phyloP scores from a whole-genome alignment of 2,329 filamentous ascomycete species.

The Pyrenochaeta sp. region DNA sequence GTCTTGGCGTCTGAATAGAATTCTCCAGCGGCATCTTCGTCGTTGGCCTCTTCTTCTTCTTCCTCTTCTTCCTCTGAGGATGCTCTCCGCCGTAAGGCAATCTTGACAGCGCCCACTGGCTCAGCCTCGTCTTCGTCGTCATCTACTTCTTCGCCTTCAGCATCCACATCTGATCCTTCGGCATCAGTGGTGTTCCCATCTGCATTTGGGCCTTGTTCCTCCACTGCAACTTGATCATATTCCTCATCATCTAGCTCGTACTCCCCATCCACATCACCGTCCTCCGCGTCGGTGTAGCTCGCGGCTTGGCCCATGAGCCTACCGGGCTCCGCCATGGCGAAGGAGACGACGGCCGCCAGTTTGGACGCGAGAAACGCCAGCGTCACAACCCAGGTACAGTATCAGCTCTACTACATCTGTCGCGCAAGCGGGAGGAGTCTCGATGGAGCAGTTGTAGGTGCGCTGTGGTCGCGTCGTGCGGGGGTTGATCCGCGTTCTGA shows the following conservation, averaged over 20 bases:
- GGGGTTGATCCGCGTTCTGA: constrained; percentile 35
- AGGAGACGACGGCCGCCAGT: constrained; percentile 51
- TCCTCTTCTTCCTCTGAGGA: constrained; percentile 51
- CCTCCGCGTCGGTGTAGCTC: constrained; percentile 41
- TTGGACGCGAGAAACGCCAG: constrained; percentile 47
- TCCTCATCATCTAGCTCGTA: constrained; percentile 48
- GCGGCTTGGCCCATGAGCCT: constrained; percentile 46
- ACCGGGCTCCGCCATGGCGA: constrained; percentile 52
- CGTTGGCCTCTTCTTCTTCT: constrained; percentile 47
- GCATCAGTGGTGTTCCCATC: constrained; percentile 49
- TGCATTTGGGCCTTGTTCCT: constrained; percentile 24
- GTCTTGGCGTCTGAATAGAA: constrained; percentile 47
- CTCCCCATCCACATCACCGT: constrained; percentile 50
- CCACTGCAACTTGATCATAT: constrained; percentile 31
- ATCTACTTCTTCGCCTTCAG: constrained; percentile 55
- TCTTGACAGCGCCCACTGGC: constrained; percentile 52
- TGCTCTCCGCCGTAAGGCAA: constrained; percentile 36
- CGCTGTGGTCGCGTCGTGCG: constrained; percentile 33
- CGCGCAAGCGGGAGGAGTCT: constrained; percentile 27
- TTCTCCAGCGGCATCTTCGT: constrained; percentile 50
- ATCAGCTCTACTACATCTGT: constrained; percentile 30
- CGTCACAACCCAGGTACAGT: constrained; percentile 29
- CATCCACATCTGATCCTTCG: constrained; percentile 53
- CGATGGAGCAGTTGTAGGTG: constrained; percentile 34
- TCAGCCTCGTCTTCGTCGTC: constrained; percentile 61